Base-by-base conservation (phyloP, 345 rosid species). In the Pelargonium nanum region DNA sequence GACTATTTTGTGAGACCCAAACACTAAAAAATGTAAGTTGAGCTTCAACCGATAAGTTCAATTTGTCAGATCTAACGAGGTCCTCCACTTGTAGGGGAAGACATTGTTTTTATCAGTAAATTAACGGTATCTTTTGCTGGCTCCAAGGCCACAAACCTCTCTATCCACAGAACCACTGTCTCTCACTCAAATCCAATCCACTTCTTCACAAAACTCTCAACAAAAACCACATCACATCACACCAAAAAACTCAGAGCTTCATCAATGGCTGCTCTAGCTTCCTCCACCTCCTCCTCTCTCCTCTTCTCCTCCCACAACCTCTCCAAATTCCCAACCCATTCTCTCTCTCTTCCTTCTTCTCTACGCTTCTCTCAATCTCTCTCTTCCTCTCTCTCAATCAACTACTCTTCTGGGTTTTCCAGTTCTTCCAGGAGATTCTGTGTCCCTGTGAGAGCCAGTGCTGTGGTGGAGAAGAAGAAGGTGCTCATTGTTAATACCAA, bases 401-500 rank as follows among this genome's bases (percentile, higher is more conserved):
- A 34, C 58, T 59, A 56, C 75, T 71, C 77, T 71, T 67, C 66
- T 75, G 45, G 56, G 69, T 67, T 59, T 75, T 32, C 61, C 70
- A 71, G 59, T 53, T 57, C 25, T 24, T 75, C 75, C 16, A 65
- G 52, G 23, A 56, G 61, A 19, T 22, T 51, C 57, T 24, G 77
- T 26, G 70, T 73, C 60, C 63, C 78, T 59, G 74, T 86, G 13
- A 79, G 68, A 58, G 92, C 91, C 52, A 68, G 77, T 8, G 62
- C 73, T n/a, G 73, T 70, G 4, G 78, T 72, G 0, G 89, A 73
- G 70, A 92, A 85, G 82, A 89, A 84, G 85, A 87, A 85, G 78
- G 94, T 89, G 20, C 96, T 93, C 48, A 84, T 87, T 24, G 80
- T 93, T 1, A 93, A 89, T 69, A 77, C 99, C 30, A 75, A 89